phyloP scores from a whole-genome alignment of 495 filamentous ascomycete species.

The Xylona heveae region DNA sequence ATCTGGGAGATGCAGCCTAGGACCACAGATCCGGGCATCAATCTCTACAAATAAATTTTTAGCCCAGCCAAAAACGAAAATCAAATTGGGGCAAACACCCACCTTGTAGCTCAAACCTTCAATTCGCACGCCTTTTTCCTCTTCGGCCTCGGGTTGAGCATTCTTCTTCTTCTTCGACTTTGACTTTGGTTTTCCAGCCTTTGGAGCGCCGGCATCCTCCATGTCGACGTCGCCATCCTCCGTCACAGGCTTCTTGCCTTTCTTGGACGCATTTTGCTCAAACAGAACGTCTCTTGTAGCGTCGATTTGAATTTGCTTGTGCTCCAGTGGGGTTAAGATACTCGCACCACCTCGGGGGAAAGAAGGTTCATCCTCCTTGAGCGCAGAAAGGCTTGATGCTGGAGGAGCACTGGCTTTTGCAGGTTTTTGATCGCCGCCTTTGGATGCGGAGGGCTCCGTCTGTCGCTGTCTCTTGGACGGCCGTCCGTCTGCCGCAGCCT shows the following conservation, averaged over 20 bases:
- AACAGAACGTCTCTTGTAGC: slow-evolving; percentile 85
- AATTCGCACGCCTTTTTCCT: slow-evolving; percentile 43
- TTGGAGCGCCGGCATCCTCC: slow-evolving; percentile 28
- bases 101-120: slow-evolving; percentile 86
- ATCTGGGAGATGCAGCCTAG: slow-evolving; percentile 74
- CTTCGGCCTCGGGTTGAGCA: slow-evolving; percentile 19
- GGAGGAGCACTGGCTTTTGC: slow-evolving; percentile 16
- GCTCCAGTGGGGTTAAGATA: slow-evolving; percentile 76
- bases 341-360: slow-evolving; percentile 90
- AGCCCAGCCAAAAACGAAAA: neutral
- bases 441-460: slow-evolving; percentile 6
- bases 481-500: slow-evolving; percentile 2
- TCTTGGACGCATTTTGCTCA: no score
- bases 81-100: slow-evolving; percentile 8
- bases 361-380: slow-evolving; percentile 60
- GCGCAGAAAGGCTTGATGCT: slow-evolving; percentile 22
- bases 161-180: slow-evolving; percentile 22
- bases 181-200: slow-evolving; percentile 7
- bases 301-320: slow-evolving; percentile 90
- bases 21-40: slow-evolving; percentile 65
- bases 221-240: slow-evolving; percentile 23
- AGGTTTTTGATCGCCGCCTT: slow-evolving; percentile 9
- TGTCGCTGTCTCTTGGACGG: slow-evolving; percentile 10
- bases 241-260: slow-evolving; percentile 27
- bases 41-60: slow-evolving; percentile 35